These are phyloP conservation scores for Metschnikowia reukaufii DNA, from an alignment of 805 yeast genomes.

Conservation along the genomic window DNA sequence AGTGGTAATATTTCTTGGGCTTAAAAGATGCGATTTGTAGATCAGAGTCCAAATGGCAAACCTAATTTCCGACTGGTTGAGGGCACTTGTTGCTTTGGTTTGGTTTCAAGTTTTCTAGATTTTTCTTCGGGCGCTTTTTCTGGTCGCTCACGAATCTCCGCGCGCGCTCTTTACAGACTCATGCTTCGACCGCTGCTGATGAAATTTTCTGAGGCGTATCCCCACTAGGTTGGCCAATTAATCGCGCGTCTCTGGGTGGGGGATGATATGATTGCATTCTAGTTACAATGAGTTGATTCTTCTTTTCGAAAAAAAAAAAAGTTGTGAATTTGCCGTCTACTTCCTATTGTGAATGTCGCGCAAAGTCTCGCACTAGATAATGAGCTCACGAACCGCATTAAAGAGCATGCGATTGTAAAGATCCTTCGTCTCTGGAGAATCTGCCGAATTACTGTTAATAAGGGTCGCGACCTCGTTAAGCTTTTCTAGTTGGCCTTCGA, in stretches of 20 bases:
- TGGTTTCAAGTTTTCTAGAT: neutral
- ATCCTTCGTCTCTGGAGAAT: conserved; percentile 14
- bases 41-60: no score
- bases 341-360: neutral
- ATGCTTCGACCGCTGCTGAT: no score
- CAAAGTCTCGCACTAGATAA: neutral
- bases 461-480: conserved; percentile 24
- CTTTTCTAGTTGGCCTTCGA: conserved; percentile 32
- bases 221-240: no score
- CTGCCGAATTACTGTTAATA: conserved; percentile 18
- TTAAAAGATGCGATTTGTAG: no score
- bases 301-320: no score
- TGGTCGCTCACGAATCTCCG: conserved; percentile 5
- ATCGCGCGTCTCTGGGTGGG: no score
- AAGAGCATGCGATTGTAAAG: conserved; percentile 19
- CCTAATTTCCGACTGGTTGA: no score
- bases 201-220: no score
- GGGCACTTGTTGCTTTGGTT: neutral
- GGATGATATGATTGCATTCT: no score
- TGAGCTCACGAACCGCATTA: conserved; percentile 14
- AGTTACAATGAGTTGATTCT: no score
- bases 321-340: neutral
- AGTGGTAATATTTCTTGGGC: no score
- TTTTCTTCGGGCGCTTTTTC: conserved; percentile 4
- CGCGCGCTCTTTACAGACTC: conserved; percentile 7